A percentile compares a stretch with the other conserved stretches of the same genome.
phyloP scores from a whole-genome alignment of 2,329 filamentous ascomycete genomes.

The Ophiobolus disseminans region DNA sequence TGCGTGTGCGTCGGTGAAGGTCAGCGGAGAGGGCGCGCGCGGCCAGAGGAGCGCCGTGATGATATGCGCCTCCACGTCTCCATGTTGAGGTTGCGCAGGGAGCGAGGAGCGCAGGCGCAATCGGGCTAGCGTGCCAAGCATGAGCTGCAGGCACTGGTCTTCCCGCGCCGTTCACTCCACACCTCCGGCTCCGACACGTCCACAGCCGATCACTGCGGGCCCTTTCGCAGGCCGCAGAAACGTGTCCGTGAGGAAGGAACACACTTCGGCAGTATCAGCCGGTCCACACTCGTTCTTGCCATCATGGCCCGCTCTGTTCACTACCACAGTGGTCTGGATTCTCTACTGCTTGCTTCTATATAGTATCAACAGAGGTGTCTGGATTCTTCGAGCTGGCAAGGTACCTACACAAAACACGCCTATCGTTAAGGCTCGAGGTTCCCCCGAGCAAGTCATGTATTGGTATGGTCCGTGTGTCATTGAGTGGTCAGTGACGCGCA shows the following conservation, averaged over 20 bases:
- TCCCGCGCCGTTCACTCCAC: conserved; percentile 3
- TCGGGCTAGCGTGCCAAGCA: conserved; percentile 19
- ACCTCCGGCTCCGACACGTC: neutral
- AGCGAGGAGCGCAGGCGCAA: conserved; percentile 2
- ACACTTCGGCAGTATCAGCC: neutral
- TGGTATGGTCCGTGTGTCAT: too few relatives aligned
- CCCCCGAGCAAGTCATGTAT: too few relatives aligned
- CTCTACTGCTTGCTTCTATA: too few relatives aligned
- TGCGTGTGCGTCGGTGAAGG: conserved; percentile 21
- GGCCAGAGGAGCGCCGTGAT: conserved; percentile 24
- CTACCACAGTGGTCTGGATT: neutral
- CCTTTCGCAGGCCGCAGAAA: neutral
- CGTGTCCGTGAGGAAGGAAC: too few relatives aligned
- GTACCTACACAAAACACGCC: too few relatives aligned
- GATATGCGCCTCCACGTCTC: conserved; percentile 18
- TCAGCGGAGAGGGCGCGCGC: conserved; percentile 25
- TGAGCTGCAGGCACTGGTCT: conserved; percentile 6
- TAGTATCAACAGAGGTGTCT: too few relatives aligned
- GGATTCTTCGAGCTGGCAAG: too few relatives aligned
- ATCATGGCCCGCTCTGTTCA: neutral
- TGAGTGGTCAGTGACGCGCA: too few relatives aligned
- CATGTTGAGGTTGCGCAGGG: conserved; percentile 20
- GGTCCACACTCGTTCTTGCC: neutral
- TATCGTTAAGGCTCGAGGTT: too few relatives aligned
- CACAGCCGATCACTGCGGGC: neutral